Base-by-base conservation (phyloP, 2,329 filamentous ascomycete species). In the Helotiales sp. region DNA sequence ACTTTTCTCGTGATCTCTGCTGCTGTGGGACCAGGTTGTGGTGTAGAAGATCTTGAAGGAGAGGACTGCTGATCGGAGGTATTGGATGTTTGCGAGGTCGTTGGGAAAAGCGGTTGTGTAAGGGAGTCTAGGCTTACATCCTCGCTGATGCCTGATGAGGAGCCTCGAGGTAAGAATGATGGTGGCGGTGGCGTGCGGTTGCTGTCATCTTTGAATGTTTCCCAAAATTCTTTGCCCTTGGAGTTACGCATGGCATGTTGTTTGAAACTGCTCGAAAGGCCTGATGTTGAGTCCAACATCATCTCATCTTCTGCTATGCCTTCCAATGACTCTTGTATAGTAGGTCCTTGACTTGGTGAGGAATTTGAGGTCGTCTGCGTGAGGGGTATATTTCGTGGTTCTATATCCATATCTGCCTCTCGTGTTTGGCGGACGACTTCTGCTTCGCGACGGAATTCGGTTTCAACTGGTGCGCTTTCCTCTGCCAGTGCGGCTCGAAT, bases 341-440 rank as follows among this genome's bases (percentile, higher is more conserved):
- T 78, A n/a, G 81, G 83, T 34, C 79, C 72, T 13, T 91, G 72
- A 47, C 76, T 86, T 0, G 90, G 90, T 7, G 89, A 92, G 0
- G 88, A 89, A 33, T 87, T 80, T 1, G 84, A 80, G 2, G 86
- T 87, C 22, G 76, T 77, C 0, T 75, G 65, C 66, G 81, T 77
- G 77, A 53, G 79, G 73, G 48, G 80, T 70, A 10, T 74, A 72
- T 64, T 76, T 68, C 72, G 64, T 33, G 72, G 76, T 56, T 84
- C 82, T 13, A 86, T 75, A 49, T 86, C 84, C 62, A 87, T 82
- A 68, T 97, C 93, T 66, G 88, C 93, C 72, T 98, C 95, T 40
- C 92, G 89, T 27, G 98, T 93, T 74, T 97, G 95, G 51, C 91
- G 90, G 62, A 99, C 91, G 5, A 98, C 95, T 74, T 98, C 93